Base-by-base conservation (phyloP, 441 rosid species). In the Manihot esculenta region DNA sequence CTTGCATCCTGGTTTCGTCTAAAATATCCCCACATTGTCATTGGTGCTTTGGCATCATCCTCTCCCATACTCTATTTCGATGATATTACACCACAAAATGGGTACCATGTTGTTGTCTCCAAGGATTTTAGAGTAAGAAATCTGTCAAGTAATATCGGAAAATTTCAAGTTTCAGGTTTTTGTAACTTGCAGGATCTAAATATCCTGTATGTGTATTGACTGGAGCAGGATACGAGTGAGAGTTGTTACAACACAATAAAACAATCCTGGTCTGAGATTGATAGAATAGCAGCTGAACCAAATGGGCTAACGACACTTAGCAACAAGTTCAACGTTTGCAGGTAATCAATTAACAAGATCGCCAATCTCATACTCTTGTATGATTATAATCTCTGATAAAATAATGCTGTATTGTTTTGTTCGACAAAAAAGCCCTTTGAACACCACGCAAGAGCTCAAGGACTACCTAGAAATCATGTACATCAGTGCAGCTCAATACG, bases 11-110 rank as follows among this genome's bases (percentile, higher is more conserved):
- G 87, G 92, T 82, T 88, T 64, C 78, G 88, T 8, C 82, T 88
- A 23, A 86, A 84, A 71, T 88, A 88, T 71, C 90, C 90, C 0
- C 90, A 88, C 66, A 68, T 85, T 44, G 84, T 80, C n/a, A 60
- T 82, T 18, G 89, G 89, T 10, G 83, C 93, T 48, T 59, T 88
- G 71, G 94, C 97, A 42, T 87, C 94, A 41, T 90, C 97, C 0
- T 86, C 96, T 66, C 92, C 94, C 1, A 74, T 90, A 45, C 88
- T 90, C 38, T 83, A 85, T 76, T 87, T 87, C 10, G 83, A 82
- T 10, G 80, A 81, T 30, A 77, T 85, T 26, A 80, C 67, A 35
- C 94, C 91, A 1, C 82, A 78, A 10, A 59, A 71, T 68, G 91
- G 85, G 57, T 89, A 85, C 49, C 76, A 64, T 60, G 69, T 73